Evolutionary conservation across 2,329 filamentous ascomycete species (phyloP).

Genomic region (Colletotrichum melonis): DNA sequence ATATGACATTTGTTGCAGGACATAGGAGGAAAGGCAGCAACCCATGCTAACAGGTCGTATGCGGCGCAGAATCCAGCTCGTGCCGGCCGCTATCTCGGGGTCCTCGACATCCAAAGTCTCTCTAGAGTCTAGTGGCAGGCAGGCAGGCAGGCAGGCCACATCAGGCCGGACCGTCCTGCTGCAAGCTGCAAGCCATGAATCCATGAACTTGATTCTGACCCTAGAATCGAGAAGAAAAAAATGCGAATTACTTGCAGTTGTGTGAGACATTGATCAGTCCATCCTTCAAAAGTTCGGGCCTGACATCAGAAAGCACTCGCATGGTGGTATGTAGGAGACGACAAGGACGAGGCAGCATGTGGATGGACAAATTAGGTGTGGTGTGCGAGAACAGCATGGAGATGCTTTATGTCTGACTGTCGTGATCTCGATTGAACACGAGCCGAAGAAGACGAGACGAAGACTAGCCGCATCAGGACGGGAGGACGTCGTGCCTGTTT

Average conservation of each 20-base stretch:
- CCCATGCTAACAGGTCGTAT: slow-evolving; percentile 5
- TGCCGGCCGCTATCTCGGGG: slow-evolving; percentile 29
- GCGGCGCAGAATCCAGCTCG: slow-evolving; percentile 19
- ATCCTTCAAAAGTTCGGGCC: slow-evolving; percentile 21
- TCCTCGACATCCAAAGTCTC: slow-evolving; percentile 9
- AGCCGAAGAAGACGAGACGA: slow-evolving; percentile 11
- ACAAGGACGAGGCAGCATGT: slow-evolving; percentile 24
- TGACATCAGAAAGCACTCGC: slow-evolving; percentile 34
- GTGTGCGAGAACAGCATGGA: slow-evolving; percentile 12
- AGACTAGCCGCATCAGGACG: slow-evolving; percentile 18
- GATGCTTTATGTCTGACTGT: not conserved
- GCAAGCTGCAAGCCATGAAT: slow-evolving; percentile 34
- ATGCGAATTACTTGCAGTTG: slow-evolving; percentile 26
- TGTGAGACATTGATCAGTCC: slow-evolving; percentile 26
- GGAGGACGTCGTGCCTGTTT: slow-evolving; percentile 13
- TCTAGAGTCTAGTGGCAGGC: not conserved
- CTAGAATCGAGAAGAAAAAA: not conserved
- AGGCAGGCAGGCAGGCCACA: slow-evolving; percentile 3
- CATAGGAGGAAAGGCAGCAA: not conserved
- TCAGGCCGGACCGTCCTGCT: slow-evolving; percentile 17
- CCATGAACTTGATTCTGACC: slow-evolving; percentile 9
- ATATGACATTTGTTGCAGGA: not conserved
- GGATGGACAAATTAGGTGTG: slow-evolving; percentile 18
- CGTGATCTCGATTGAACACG: slow-evolving; percentile 34
- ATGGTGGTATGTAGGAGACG: slow-evolving; percentile 20